Base-by-base conservation (phyloP, 108 stramenopile genomes). In the Mayamaea pseudoterrestris region DNA sequence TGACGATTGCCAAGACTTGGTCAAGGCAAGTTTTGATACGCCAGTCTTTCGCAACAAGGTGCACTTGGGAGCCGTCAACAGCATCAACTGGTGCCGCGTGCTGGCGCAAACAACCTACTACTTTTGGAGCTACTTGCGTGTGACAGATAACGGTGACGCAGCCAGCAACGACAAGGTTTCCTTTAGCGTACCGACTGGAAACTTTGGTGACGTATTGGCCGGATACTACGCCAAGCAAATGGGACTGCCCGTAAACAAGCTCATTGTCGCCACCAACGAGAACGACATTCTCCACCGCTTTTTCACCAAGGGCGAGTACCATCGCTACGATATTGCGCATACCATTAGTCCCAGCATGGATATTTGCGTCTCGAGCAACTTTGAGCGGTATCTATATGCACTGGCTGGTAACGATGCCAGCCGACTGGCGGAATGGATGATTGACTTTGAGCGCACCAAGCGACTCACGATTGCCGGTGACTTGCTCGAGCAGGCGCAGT, bases 271-370 rank as follows among this genome's bases (percentile, higher is more conserved):
- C 2, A 97, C 95, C 23, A 99, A 99, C 61, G 98, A 94, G 65
- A 99, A 99, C 66, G 96, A 99, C 53, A 97, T 99, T 54, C 83
- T 99, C 27, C 93, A 96, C 58, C 79, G 94, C 28, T 99, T 99
- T 69, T 95, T 99, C 62, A 74, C 77, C 27, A 75, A 71, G 39
- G 98, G 98, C 25, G 74, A 92, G 55, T 99, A 99, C 65, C 84
- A 90, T 45, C 63, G 90, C 36, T 78, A 87, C 35, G 58, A 60
- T 4, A 90, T 94, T 58, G 68, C 69, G 31, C 49, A 86, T 54
- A 91, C 92, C 12, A 83, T 97, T 25, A 77, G 90, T 16, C 98
- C 98, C 11, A 82, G 78, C 12, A 99, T 99, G 98, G 98, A 99
- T 58, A 97, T 99, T 58, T 99, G 93, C 50, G 94, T 99, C 0